Evolutionary conservation across 1,284 basidiomycete species (phyloP), one percentile per base, ranked within the genome.

Genomic region (Apiotrichum brassicae): DNA sequence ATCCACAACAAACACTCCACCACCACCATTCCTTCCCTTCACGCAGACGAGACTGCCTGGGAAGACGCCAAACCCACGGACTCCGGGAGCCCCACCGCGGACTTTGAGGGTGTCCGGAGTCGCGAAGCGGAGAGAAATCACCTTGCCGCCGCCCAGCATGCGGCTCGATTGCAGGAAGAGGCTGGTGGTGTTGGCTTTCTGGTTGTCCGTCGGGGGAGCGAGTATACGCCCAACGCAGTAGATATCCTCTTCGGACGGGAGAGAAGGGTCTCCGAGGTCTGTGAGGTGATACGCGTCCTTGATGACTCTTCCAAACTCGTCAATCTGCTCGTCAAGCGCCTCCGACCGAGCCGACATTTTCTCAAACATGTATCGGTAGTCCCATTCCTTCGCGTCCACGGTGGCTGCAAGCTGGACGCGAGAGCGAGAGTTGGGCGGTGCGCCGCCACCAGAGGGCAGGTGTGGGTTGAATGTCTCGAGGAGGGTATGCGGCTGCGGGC

Each of bases 1-100:
- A 23, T 82, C 81, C 0, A 86, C 92, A 14, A 83, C 78, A 66
- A 97, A 98, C 68, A 82, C 83, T 3, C 82, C 84, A 5, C 88
- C 92, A 1, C 90, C 89, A 2, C 91, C 92, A 68, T 97, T 97
- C 62, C 81, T 81, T 0, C 95, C 95, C 58, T 82, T 86, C n/a
- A 97, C 68, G 3, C 86, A 88, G 0, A 87, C 84, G 40, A 98
- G 83, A 34, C 85, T 84, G 2, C 95, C 95, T 1, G 92, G 90
- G 65, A 93, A 98, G 26, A 98, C 67, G 0, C 86, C 84, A 19
- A 85, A 75, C 1, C 82, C 82, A n/a, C 80, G 81, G 20, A 81
- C 76, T 5, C 83, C 84, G 6, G 79, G 70, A 5, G 74, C 73
- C 0, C 80, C 81, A 19, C 84, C 83, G 40, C 83, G 79, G 4